Evolutionary conservation across 768 basidiomycete genomes (phyloP), one percentile per base, ranked within the genome.

Genomic region (Boletellus emodensis): DNA sequence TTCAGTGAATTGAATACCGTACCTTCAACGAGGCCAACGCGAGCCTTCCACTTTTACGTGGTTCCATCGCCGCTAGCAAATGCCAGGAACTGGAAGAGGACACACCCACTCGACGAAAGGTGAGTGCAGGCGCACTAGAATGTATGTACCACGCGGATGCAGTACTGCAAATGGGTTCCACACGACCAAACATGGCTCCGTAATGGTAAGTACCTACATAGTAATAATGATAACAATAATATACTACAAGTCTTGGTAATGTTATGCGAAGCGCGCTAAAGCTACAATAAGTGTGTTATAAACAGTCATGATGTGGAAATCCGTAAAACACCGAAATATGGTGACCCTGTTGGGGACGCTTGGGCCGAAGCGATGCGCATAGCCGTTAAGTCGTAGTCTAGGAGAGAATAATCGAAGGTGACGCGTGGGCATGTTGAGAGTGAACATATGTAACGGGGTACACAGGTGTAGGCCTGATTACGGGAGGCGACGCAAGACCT

Each of bases 401-500:
- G 12, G 42, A 38, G 36, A 26, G 46, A 34, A 32, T 39, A 28
- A 38, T 40, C 33, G 43, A 38, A 10, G 44, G 9, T 48, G 39
- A 42, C 17, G 37, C 45, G 39, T 33, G 35, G 35, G 18, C 15
- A 30, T 60, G 54, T 14, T 55, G 51, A 33, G 55, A 34, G n/a
- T 65, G 58, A 40, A 49, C 13, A 41, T 64, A 67, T 18, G 66
- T 56, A 22, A 46, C 37, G 0, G 66, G 67, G 43, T 68, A 70
- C 36, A 61, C 18, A 7, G 66, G 61, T 18, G 52, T 68, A 9
- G 66, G 68, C 47, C 49, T 64, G 51, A 69, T 48, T 22, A 70
- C 35, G 36, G 51, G 42, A 33, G 64, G 62, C 20, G 58, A 48
- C 38, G 52, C 44, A 34, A 49, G 40, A 28, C 49, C 28, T 34